phyloP scores from a whole-genome alignment of 2,329 filamentous ascomycete species.

The Sclerotinia spermophila region DNA sequence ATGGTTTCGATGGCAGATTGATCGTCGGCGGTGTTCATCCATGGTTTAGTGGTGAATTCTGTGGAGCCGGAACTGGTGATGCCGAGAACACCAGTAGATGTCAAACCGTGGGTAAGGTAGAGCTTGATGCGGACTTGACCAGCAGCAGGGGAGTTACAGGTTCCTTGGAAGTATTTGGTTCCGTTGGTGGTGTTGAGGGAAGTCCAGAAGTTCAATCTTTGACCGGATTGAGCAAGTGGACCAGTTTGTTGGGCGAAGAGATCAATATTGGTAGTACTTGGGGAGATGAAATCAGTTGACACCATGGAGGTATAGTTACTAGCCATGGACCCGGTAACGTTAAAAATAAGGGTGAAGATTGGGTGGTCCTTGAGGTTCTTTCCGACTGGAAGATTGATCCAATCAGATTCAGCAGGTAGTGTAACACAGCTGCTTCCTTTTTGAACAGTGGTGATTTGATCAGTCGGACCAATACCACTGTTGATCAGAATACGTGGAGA shows the following conservation, averaged over 20 bases:
- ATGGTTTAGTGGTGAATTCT: conserved; percentile 41
- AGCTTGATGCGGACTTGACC: conserved; percentile 46
- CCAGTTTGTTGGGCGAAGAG: conserved; percentile 3
- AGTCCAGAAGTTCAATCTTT: conserved; percentile 17
- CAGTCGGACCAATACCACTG: conserved; percentile 33
- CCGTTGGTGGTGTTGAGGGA: conserved; percentile 13
- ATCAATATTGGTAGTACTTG: conserved; percentile 41
- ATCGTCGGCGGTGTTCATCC: conserved; percentile 58
- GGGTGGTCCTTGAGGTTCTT: conserved; percentile 55
- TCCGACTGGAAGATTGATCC: conserved; percentile 58
- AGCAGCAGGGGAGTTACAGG: conserved; percentile 5
- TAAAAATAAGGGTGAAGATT: conserved; percentile 41
- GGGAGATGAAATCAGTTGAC: conserved; percentile 42
- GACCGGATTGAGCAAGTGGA: conserved; percentile 11
- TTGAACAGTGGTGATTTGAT: conserved; percentile 39
- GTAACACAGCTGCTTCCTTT: conserved; percentile 31
- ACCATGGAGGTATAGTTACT: conserved; percentile 7
- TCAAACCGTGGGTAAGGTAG: conserved; percentile 50
- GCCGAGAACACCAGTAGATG: conserved; percentile 45
- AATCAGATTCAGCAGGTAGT: conserved; percentile 45
- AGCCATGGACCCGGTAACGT: conserved; percentile 20
- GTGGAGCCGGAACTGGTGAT: conserved; percentile 43
- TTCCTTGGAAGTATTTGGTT: conserved; percentile 18
- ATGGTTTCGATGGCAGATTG: conserved; percentile 50
- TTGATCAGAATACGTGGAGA: conserved; percentile 34